These are phyloP conservation scores for Suillus alpinus DNA, from an alignment of 768 basidiomycete species.

Conservation along the genomic window DNA sequence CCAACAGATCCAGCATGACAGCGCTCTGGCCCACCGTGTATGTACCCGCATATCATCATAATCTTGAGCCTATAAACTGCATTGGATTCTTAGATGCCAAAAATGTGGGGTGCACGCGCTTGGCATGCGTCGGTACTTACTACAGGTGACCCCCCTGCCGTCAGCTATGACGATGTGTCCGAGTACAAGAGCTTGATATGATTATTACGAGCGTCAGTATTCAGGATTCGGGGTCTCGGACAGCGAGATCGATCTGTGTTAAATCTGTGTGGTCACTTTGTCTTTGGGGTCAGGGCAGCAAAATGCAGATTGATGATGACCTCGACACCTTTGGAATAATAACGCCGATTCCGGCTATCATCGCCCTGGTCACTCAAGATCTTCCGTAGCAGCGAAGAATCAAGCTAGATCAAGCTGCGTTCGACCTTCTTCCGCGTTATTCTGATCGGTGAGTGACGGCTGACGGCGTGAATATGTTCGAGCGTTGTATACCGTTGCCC, in stretches of 20 bases:
- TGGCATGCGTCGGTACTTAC: background rate
- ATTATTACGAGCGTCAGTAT: background rate
- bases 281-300: background rate
- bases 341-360: background rate
- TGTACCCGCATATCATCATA: background rate
- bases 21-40: background rate
- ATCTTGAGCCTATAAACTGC: background rate
- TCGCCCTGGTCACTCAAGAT: background rate
- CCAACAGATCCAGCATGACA: background rate
- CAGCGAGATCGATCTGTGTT: background rate
- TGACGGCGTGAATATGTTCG: background rate
- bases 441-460: background rate
- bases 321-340: background rate
- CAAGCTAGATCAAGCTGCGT: background rate
- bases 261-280: background rate
- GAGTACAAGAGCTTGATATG: background rate
- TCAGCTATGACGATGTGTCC: background rate
- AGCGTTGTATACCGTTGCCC: background rate
- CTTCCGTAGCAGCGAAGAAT: background rate
- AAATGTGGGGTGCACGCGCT: background rate
- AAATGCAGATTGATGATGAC: constrained; percentile 1
- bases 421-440: background rate
- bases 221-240: background rate
- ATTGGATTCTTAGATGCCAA: background rate
- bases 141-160: background rate